Base-by-base conservation (phyloP, 2,329 filamentous ascomycete genomes). In the Claviceps purpurea region DNA sequence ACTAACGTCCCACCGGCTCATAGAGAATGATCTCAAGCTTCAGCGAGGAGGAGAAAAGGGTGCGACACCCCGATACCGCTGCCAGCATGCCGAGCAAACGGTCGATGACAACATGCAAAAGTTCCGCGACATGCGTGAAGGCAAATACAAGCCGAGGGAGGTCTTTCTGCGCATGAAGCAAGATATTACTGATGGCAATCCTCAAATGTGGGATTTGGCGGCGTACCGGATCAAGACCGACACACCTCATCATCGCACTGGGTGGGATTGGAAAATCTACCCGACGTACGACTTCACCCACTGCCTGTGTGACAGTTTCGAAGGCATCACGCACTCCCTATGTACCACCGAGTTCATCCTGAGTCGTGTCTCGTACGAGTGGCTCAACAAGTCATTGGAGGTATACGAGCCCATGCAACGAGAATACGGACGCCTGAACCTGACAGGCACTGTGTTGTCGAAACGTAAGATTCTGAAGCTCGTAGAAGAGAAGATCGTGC, bases 181-280 rank as follows among this genome's bases (percentile, higher is more conserved):
- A 74, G 79, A 89, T 57, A 87, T 88, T 56, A 79, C 80, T 49
- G 84, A 85, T 60, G 84, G 85, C 34, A 96, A 96, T 65, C 89
- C 90, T 6, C 88, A 95, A 68, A 90, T 95, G 87, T 96, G 91
- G 91, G 91, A 97, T 73, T 71, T 95, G 51, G 87, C 87, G 2
- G 91, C 91, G 16, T 97, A 95, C 68, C 82, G 91, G 55, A 84
- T 97, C 55, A 79, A 85, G 61, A 82, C 87, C 43, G 70, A 79
- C 53, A 75, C 74, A 55, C 76, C 82, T 44, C 89, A 95, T 65
- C 82, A 88, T 67, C 79, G 87, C 39, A 95, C 90, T 0, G 88
- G 87, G 34, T 73, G 79, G 57, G 82, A 85, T 63, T 97, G 90
- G 89, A 85, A 82, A 67, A 95, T 96, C 56, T 96, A 95, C 65